Percentiles rank a stretch among this genome's conserved stretches.
Conservation (phyloP, 208 protist species). For the Novymonas esmeraldas region DNA sequence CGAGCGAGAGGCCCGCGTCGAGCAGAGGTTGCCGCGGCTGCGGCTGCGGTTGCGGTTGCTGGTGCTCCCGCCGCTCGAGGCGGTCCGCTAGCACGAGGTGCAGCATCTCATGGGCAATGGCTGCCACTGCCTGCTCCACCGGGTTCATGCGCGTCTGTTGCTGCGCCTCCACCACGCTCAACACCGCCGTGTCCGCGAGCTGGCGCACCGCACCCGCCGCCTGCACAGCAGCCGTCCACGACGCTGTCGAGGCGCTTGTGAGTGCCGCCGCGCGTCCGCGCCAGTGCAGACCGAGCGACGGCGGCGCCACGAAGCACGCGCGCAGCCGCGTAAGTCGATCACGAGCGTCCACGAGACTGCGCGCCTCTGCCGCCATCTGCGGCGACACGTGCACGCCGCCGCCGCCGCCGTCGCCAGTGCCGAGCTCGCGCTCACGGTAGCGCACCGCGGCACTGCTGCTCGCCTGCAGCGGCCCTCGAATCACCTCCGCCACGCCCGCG, state of each 20-base stretch:
- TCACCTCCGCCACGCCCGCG: no score
- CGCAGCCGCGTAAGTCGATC: slow-evolving; percentile 43
- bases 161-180: slow-evolving; percentile 18
- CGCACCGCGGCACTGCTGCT: slow-evolving; percentile 19
- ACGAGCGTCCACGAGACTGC: slow-evolving; percentile 41
- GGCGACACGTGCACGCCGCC: slow-evolving; percentile 27
- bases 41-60: background rate
- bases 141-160: slow-evolving; percentile 2
- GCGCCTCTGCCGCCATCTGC: slow-evolving; percentile 44
- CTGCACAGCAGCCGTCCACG: background rate
- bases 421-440: slow-evolving; percentile 22
- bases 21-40: background rate
- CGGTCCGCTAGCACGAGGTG: slow-evolving; percentile 9
- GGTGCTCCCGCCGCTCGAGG: background rate
- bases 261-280: background rate
- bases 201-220: slow-evolving; percentile 1
- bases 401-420: background rate
- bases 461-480: background rate
- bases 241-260: background rate
- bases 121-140: slow-evolving; percentile 14
- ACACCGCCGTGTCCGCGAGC: slow-evolving; percentile 11
- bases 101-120: slow-evolving; percentile 27
- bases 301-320: slow-evolving; percentile 16
- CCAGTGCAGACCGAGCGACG: background rate
- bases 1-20: slow-evolving; percentile 3